A percentile compares a stretch with the other conserved stretches of the same genome.
These are phyloP conservation scores for Jasminum sambac DNA, from an alignment of 257 asterid species.

Conservation along the genomic window DNA sequence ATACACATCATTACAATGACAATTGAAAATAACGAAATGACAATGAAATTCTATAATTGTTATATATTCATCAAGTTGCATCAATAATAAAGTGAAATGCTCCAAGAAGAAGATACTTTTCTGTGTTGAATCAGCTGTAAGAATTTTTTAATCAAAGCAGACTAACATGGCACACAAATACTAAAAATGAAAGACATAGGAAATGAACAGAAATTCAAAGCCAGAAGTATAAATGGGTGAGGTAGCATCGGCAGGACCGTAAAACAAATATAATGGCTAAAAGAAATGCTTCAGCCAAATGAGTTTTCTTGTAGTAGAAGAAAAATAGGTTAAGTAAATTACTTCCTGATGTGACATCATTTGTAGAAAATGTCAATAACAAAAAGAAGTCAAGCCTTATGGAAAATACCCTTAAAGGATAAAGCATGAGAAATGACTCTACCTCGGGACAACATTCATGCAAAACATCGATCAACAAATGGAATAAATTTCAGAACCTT, in stretches of 20 bases:
- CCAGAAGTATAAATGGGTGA: background rate
- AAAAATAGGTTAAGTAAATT: background rate
- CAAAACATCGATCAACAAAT: background rate
- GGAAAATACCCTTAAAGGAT: background rate
- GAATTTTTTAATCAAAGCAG: constrained; percentile 16
- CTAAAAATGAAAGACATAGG: background rate
- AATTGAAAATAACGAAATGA: constrained; percentile 19
- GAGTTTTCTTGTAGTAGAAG: constrained; percentile 4
- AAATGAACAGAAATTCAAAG: background rate
- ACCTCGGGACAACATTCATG: background rate
- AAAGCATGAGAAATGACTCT: background rate
- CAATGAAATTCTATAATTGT: background rate
- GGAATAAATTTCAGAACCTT: constrained; percentile 5
- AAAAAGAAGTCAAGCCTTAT: background rate
- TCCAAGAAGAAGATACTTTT: constrained; percentile 4
- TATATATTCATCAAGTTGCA: constrained; percentile 13
- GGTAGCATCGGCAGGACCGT: constrained; percentile 6
- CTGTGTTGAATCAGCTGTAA: constrained; percentile 9
- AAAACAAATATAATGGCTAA: constrained; percentile 3
- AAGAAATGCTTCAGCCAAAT: constrained; percentile 9
- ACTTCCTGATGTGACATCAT: background rate
- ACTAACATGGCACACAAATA: background rate
- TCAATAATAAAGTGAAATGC: constrained; percentile 1
- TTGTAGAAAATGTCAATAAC: background rate
- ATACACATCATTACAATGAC: constrained; percentile 24